These are phyloP conservation scores for Grosmannia huntii DNA, from an alignment of 2,329 filamentous ascomycete genomes.

Conservation along the genomic window DNA sequence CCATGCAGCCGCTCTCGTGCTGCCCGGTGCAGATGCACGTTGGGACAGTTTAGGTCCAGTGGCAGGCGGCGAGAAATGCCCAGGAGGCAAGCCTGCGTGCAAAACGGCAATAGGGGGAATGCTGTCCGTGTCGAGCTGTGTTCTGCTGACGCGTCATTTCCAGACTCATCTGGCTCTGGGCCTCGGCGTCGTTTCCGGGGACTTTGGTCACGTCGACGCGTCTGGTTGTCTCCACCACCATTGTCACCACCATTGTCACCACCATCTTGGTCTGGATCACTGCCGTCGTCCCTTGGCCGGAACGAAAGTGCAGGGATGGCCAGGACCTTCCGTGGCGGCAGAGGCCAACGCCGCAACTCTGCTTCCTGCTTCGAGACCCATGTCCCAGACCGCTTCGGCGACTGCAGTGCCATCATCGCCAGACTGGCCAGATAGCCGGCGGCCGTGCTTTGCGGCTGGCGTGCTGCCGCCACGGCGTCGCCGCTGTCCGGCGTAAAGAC, in stretches of 20 bases:
- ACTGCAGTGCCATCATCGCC: background rate
- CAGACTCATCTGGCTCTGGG: background rate
- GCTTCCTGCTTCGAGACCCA: background rate
- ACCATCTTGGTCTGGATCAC: no score
- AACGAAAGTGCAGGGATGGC: background rate
- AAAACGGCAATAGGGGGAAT: background rate
- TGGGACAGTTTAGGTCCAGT: background rate
- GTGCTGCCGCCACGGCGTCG: background rate
- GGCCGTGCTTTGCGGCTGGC: background rate
- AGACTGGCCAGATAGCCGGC: background rate
- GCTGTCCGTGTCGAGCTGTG: background rate
- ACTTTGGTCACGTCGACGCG: no score
- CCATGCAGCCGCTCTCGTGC: no score
- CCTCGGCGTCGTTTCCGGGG: background rate
- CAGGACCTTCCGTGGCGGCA: background rate
- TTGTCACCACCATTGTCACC: no score
- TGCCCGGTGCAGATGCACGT: background rate
- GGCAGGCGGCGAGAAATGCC: background rate
- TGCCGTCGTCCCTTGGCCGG: background rate
- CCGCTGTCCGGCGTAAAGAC: background rate
- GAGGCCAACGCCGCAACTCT: background rate
- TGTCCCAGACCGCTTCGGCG: background rate
- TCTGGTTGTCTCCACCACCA: no score
- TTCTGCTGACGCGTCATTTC: background rate
- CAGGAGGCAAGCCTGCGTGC: background rate